Base-by-base conservation (phyloP, 345 rosid species). In the Iberis pinnata region DNA sequence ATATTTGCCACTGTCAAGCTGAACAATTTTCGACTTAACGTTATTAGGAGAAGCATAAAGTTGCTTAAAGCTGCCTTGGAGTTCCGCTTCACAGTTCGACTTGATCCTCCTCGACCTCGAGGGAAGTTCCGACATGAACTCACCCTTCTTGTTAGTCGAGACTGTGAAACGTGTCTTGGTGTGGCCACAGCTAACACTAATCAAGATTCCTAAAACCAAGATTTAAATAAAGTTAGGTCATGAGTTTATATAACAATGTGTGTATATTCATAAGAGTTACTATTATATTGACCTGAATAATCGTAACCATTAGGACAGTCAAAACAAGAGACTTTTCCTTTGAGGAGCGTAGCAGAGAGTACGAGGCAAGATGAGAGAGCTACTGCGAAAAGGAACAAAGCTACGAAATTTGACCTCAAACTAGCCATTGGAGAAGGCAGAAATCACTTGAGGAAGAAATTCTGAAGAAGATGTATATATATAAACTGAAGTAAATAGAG, bases 271-370 rank as follows among this genome's bases (percentile, higher is more conserved):
- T 32, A 32, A 32, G 3, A n/a, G 8, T 35, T 43, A 1, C 40
- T 53, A 38, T 15, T 6, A 12, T 38, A 53, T 0, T 20, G 10
- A 89, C 97, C 93, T 73, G 95, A 77, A 66, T 78, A 71, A 67
- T 80, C 76, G 12, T 68, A 68, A 39, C 63, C 56, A 25, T 8
- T 25, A 9, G 35, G 35, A 74, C 97, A 89, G 63, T 77, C 89
- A 1, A 70, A 67, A 65, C 97, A 89, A 38, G 88, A 68, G 60
- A 83, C 66, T 54, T 78, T 78, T 29, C 77, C 88, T 53, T 76
- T 16, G 26, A 89, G 53, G 14, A 69, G 45, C 1, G 71, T 71
- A 11, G 68, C 47, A 2, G 25, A 22, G 25, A 22, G n/a, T n/a
- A 3, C 0, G 89, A 74, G 53, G 69, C 68, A 60, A 40, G 57